Base-by-base conservation (phyloP, 768 basidiomycete species). In the Auricularia sp. region DNA sequence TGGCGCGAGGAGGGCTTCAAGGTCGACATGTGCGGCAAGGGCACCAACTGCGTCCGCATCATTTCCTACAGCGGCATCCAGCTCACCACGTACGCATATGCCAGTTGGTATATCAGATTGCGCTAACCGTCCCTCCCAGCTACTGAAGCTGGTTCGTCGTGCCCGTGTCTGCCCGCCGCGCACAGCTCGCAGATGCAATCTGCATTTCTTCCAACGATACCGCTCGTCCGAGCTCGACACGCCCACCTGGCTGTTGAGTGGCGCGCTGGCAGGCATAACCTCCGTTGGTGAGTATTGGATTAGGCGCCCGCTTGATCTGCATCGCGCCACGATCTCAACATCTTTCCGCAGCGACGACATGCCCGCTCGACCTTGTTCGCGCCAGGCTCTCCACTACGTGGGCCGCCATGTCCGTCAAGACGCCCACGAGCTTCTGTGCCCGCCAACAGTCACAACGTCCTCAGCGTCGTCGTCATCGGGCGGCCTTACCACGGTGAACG, bases 21-120 rank as follows among this genome's bases (percentile, higher is more conserved):
- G 73, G 96, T 94, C 11, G 94, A 86, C 74, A 94, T 98, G 94
- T 81, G 92, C 69, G 96, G 96, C 3, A 98, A 98, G 69, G 85
- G 87, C 47, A 89, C 95, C 73, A 95, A 94, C 76, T 93, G 92
- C 75, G 70, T 94, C 70, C 82, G 96, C 65, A 98, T 98, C 69
- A 86, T 97, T 68, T 96, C 96, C 13, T 98, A 98, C 68, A 80
- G 70, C 10, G 78, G 74, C 2, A 76, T 81, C 18, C 81, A 81
- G 68, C 79, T 78, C 70, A 75, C 75, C 4, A 74, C 70, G 59
- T 64, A 29, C 61, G 66, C 16, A 64, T 66, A 24, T 45, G 44
- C 2, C 51, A 35, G 64, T 39, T 11, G 37, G 4, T 11, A 39
- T 39, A 39, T 39, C 37, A 39, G 37, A 39, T 39, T 11, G 37